Evolutionary conservation across 768 basidiomycete genomes (phyloP), one percentile per base, ranked within the genome.

Genomic region (Cyclocybe cylindracea): DNA sequence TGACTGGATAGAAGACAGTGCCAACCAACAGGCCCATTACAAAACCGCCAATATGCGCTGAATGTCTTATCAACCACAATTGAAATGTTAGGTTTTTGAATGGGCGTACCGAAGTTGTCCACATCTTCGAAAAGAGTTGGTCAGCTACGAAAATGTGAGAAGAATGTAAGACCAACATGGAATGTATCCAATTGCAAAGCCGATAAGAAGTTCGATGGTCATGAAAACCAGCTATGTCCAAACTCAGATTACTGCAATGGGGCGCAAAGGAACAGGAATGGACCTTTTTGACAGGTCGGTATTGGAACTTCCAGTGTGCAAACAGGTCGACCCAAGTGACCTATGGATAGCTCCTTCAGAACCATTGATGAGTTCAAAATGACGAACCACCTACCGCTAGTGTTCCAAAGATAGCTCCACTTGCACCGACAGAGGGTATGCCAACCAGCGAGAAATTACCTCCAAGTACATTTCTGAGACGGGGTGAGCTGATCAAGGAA

Each of bases 381-480:
- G 18, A 14, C 19, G 10, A 7, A 32, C 38, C 32, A 66, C 80
- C 51, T 65, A 90, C 89, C 2, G 87, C 89, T 38, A 93, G 72
- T 2, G 89, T 91, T 11, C 91, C 93, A 51, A 96, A 94, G 49
- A 98, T 89, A 1, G 95, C 93, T 5, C 96, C 96, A 58, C 87
- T 91, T 2, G 96, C 97, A 39, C 96, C 96, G 9, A 94, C 79
- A 10, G 91, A 93, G 0, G 96, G 94, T 14, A 87, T 71, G 7
- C 94, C 95, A 3, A 94, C 88, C 10, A 96, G 73, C 2, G 92
- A 78, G 64, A 98, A 98, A 69, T 97, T 98, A 2, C 93, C 94
- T 18, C 96, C 95, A 24, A 98, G 76, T 19, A 94, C 80, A 59
- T 93, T 93, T 34, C 89, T 89, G 60, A 19, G 31, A 13, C 10